Conservation (phyloP, 805 yeast species). For the Teunomyces funiuensis region DNA sequence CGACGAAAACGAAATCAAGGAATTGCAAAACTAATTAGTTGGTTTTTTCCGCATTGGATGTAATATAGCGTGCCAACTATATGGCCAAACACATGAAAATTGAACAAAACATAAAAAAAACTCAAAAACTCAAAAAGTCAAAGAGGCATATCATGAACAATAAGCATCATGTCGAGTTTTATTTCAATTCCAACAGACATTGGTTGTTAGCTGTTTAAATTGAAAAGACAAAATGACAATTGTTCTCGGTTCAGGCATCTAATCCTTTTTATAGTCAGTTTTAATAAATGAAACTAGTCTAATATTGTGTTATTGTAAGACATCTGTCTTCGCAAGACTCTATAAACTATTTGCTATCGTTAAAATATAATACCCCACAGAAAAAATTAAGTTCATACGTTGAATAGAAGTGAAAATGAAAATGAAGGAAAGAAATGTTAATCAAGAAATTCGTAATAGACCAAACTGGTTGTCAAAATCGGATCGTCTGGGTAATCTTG, state of each 20-base stretch:
- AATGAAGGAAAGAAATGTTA: no score
- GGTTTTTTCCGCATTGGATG: neutral
- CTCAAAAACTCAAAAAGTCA: neutral
- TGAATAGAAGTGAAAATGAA: neutral
- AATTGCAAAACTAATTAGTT: constrained; percentile 41
- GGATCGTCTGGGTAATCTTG: neutral
- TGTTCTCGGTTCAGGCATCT: neutral
- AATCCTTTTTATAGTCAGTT: neutral
- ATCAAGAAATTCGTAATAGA: neutral
- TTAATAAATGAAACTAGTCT: neutral
- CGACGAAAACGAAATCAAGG: constrained; percentile 83
- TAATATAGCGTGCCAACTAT: neutral
- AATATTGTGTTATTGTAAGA: neutral
- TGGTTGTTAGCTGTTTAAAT: neutral
- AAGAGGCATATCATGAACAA: neutral
- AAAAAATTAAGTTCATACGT: neutral
- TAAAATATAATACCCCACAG: neutral
- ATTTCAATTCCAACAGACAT: neutral
- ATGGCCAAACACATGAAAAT: neutral
- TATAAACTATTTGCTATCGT: neutral
- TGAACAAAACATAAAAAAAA: no score
- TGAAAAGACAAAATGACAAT: neutral
- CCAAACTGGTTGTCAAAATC: neutral
- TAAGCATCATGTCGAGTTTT: neutral
- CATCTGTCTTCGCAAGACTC: neutral